Evolutionary conservation across 1,284 basidiomycete genomes (phyloP), one percentile per base, ranked within the genome.

Genomic region (Ceratobasidium sp.): DNA sequence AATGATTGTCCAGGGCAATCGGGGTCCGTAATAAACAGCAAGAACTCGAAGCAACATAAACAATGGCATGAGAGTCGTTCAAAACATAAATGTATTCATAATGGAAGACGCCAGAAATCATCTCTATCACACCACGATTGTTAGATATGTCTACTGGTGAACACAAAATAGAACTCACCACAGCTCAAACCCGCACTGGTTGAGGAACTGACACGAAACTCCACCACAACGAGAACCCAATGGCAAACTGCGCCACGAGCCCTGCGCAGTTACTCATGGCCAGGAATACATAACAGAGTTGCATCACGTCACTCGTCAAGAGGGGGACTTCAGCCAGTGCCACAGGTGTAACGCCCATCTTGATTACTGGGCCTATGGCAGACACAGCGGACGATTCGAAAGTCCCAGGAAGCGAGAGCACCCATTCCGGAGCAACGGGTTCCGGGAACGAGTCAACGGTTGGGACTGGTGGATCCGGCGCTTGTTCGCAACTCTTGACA

Each of bases 181-280:
- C n/a, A n/a, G n/a, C n/a, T n/a, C n/a, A n/a, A n/a, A 53, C 27
- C 29, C 10, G 17, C 20, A n/a, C 22, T 65, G 25, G 53, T 1
- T n/a, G n/a, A 25, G 62, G 62, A 1, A 65, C 62, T 13, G 53
- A 40, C 27, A 35, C 25, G 35, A 65, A 42, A 20, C 62, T 65
- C 62, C 62, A 65, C 62, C 62, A 65, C 50, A 54, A 15, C 38
- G 50, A 65, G 32, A 54, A 52, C 27, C 62, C 62, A 20, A 65
- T 40, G 10, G 53, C 34, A 32, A 65, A 54, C 29, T 65, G 62
- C 27, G 62, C 62, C 15, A 65, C 62, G 12, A 53, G 62, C 20
- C 62, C 62, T 2, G 62, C 62, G 15, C 62, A 65, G 34, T 53
- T 65, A 17, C 49, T 65, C 49, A 54, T 40, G 13, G 50, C 62